These are phyloP conservation scores for Globisporangium apiculatum DNA, from an alignment of 352 stramenopile species.

Conservation along the genomic window DNA sequence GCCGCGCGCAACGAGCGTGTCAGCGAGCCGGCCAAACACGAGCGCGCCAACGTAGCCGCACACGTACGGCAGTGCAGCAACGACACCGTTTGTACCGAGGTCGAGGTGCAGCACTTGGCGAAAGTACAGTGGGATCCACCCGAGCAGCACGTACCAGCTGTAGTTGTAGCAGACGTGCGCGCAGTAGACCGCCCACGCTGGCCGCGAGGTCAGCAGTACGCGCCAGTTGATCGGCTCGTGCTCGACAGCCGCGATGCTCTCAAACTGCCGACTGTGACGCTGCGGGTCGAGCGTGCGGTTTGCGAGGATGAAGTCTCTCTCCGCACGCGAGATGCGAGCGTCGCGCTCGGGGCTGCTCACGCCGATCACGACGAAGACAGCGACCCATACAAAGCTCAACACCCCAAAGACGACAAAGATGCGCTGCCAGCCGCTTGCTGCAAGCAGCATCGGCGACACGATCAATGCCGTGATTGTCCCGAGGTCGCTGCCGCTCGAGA, in stretches of 20 bases:
- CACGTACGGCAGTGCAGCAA: constrained; percentile 68
- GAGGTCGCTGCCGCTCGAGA: constrained; percentile 74
- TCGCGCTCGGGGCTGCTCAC: constrained; percentile 64
- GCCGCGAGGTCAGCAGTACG: constrained; percentile 51
- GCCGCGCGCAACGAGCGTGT: constrained; percentile 54
- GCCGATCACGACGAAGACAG: constrained; percentile 48
- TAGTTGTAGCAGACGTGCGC: constrained; percentile 87
- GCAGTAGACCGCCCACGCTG: constrained; percentile 81
- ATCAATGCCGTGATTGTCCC: constrained; percentile 77
- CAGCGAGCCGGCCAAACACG: constrained; percentile 59
- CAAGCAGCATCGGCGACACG: constrained; percentile 67
- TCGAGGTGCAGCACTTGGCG: constrained; percentile 72
- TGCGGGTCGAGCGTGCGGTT: constrained; percentile 48
- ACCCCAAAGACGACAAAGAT: constrained; percentile 78
- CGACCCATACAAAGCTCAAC: constrained; percentile 71
- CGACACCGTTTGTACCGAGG: constrained; percentile 54
- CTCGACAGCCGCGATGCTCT: constrained; percentile 29
- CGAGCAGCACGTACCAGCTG: constrained; percentile 82
- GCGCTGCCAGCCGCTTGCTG: constrained; percentile 46
- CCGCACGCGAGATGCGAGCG: constrained; percentile 41
- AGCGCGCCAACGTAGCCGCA: constrained; percentile 73
- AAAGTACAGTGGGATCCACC: constrained; percentile 88
- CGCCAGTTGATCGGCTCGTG: constrained; percentile 55
- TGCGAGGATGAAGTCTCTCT: constrained; percentile 56
- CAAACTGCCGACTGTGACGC: constrained; percentile 29